phyloP scores from a whole-genome alignment of 2,329 filamentous ascomycete species.

The Dendryphion nanum region DNA sequence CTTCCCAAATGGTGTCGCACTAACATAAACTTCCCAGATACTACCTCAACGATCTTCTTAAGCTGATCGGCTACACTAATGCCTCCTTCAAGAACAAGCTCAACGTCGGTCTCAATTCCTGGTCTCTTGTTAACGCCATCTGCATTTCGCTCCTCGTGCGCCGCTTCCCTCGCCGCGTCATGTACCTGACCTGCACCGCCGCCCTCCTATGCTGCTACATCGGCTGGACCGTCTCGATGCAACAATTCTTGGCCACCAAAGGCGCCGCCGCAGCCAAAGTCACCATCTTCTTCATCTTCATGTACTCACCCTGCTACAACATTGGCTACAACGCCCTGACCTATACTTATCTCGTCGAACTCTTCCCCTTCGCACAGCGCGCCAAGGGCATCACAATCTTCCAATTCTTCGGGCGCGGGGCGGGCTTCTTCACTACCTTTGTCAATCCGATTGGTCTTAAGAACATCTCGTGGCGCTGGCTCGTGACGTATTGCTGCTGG shows the following conservation, averaged over 20 bases:
- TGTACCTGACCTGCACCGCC: conserved; percentile 49
- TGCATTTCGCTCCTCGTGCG: conserved; percentile 55
- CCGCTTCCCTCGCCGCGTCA: conserved; percentile 53
- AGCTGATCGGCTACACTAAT: conserved; percentile 57
- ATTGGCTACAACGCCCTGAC: conserved; percentile 64
- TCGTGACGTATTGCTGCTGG: conserved; percentile 62
- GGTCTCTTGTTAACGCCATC: conserved; percentile 59
- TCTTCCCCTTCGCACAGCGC: conserved; percentile 49
- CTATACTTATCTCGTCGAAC: conserved; percentile 55
- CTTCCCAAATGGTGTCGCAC: neutral
- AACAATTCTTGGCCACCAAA: conserved; percentile 42
- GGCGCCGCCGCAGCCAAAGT: conserved; percentile 44
- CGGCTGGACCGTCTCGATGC: conserved; percentile 47
- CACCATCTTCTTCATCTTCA: conserved; percentile 50
- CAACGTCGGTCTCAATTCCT: conserved; percentile 58
- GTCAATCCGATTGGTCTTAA: conserved; percentile 63
- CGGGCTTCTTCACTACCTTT: conserved; percentile 60
- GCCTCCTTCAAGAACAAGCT: conserved; percentile 36
- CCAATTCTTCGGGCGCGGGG: conserved; percentile 62
- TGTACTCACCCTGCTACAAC: conserved; percentile 55
- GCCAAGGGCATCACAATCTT: conserved; percentile 53
- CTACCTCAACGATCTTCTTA: conserved; percentile 62
- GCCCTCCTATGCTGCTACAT: conserved; percentile 33
- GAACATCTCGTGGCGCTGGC: conserved; percentile 61
- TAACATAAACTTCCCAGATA: conserved; percentile 40